Conservation (phyloP, 2,329 filamentous ascomycete genomes). For the Salinomyces thailandicus region DNA sequence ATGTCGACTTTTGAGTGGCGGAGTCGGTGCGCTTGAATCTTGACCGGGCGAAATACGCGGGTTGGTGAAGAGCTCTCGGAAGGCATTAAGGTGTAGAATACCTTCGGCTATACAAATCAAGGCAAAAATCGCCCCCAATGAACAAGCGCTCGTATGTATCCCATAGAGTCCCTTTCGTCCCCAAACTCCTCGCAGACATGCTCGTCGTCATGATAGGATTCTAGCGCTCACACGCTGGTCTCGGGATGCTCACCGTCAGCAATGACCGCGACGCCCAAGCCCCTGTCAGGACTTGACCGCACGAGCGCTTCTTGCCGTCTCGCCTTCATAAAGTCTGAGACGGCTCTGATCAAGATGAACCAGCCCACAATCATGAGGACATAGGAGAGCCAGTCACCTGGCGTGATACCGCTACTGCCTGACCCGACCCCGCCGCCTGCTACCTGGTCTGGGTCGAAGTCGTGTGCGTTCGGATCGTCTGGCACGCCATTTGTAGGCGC, state of each 20-base stretch:
- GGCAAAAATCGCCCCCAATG: no score
- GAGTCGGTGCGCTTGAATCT: no score
- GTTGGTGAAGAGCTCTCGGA: no score
- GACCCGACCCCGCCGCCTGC: constrained; percentile 30
- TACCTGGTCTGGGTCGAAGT: constrained; percentile 68
- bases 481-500: constrained; percentile 44
- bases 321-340: constrained; percentile 80
- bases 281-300: constrained; percentile 81
- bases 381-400: constrained; percentile 83
- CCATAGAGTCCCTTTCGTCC: no score
- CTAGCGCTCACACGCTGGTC: constrained; percentile 42
- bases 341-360: constrained; percentile 92
- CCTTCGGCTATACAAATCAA: no score
- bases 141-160: no score
- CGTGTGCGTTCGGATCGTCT: constrained; percentile 78
- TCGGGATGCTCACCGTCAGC: constrained; percentile 74
- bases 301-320: constrained; percentile 87
- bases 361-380: constrained; percentile 92
- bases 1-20: no score
- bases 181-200: no score
- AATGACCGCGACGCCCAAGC: constrained; percentile 73
- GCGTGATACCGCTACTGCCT: constrained; percentile 47
- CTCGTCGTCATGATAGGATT: no score
- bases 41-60: no score
- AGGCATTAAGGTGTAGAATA: no score